Conservation (phyloP, 192 early-diverging fungal species). For the Umbelopsis sp. region DNA sequence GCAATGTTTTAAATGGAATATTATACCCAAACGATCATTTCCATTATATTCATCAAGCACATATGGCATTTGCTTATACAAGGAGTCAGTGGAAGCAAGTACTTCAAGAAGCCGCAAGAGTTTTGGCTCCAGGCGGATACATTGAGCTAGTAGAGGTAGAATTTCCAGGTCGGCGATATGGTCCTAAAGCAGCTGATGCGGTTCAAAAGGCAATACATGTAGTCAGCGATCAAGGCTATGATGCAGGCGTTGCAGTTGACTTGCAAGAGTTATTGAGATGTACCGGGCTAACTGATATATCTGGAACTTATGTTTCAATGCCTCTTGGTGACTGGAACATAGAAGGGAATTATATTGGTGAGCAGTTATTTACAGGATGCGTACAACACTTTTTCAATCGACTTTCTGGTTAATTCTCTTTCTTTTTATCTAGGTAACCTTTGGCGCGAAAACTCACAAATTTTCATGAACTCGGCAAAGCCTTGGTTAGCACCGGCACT, state of each 20-base stretch:
- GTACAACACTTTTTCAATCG: neutral
- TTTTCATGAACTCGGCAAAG: slow-evolving; percentile 5
- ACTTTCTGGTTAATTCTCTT: neutral
- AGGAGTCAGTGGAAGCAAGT: slow-evolving; percentile 24
- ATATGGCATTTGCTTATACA: slow-evolving; percentile 23
- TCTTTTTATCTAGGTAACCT: neutral
- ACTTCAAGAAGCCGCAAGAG: slow-evolving; percentile 30
- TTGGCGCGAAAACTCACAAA: slow-evolving; percentile 14
- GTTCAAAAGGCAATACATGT: neutral
- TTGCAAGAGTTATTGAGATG: slow-evolving; percentile 2
- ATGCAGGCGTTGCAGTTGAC: neutral
- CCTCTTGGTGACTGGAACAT: slow-evolving; percentile 3
- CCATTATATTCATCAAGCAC: slow-evolving; percentile 38
- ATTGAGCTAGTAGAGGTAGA: slow-evolving; percentile 25
- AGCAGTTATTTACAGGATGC: neutral
- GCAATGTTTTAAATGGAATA: slow-evolving; percentile 2
- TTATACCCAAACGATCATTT: slow-evolving; percentile 24
- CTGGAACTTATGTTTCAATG: neutral
- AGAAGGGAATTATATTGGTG: slow-evolving; percentile 5
- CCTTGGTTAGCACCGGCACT: slow-evolving; percentile 14
- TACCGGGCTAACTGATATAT: neutral
- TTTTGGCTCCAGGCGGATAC: slow-evolving; percentile 34
- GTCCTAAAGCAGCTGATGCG: neutral
- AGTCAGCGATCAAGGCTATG: slow-evolving; percentile 2
- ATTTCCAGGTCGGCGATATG: slow-evolving; percentile 1